Evolutionary conservation across 805 yeast species (phyloP).

Genomic region (Candida argentea): DNA sequence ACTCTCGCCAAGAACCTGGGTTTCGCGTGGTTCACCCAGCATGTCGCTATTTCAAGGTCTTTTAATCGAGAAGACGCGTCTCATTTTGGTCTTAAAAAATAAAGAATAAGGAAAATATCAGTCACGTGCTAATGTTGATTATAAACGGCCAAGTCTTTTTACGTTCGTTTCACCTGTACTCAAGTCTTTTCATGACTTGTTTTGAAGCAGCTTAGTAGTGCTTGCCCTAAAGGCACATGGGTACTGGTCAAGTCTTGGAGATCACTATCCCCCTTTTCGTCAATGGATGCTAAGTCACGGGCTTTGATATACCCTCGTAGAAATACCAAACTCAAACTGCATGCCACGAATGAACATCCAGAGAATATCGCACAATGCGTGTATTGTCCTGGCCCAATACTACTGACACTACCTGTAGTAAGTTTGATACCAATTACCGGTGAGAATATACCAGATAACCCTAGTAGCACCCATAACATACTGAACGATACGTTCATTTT

Average conservation of each 20-base stretch:
- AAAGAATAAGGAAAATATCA: too few species aligned
- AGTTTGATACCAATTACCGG: constrained; percentile 15
- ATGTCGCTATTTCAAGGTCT: too few species aligned
- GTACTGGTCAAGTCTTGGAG: constrained; percentile 2
- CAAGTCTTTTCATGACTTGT: constrained; percentile 2
- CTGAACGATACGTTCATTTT: constrained; percentile 12
- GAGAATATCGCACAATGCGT: constrained; percentile 11
- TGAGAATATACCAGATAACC: constrained; percentile 12
- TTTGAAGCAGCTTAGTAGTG: constrained; percentile 1
- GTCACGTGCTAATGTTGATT: too few species aligned
- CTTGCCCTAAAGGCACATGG: constrained; percentile 1
- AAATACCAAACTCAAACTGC: constrained; percentile 7
- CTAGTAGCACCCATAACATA: constrained; percentile 14
- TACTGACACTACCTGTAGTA: constrained; percentile 8
- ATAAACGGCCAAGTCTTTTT: too few species aligned
- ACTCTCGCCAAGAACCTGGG: too few species aligned
- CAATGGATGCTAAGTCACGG: constrained; percentile 4
- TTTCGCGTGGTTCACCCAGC: too few species aligned
- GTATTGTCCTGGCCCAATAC: constrained; percentile 8
- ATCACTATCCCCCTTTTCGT: constrained; percentile 1
- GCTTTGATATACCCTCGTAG: constrained; percentile 14
- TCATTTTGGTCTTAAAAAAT: too few species aligned
- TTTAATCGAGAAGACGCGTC: too few species aligned
- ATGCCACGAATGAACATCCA: constrained; percentile 11
- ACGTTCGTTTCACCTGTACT: background rate